These are phyloP conservation scores for Nicotiana undulata DNA, from an alignment of 257 asterid genomes.

Conservation along the genomic window DNA sequence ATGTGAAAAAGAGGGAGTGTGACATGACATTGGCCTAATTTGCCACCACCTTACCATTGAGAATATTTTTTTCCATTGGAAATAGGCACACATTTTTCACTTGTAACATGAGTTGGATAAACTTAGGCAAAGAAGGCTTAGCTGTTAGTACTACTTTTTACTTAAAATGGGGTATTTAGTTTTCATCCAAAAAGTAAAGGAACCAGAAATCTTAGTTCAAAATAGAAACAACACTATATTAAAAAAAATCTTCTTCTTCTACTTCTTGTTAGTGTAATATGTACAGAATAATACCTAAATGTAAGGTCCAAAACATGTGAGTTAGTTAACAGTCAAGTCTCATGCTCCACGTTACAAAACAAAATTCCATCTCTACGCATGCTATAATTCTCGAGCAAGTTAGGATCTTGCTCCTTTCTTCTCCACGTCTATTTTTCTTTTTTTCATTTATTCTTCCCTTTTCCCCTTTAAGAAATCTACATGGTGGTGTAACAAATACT, in stretches of 20 bases:
- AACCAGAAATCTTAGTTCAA: neutral
- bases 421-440: neutral
- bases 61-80: constrained; percentile 10
- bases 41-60: constrained; percentile 15
- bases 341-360: constrained; percentile 16
- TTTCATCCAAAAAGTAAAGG: constrained; percentile 3
- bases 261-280: neutral
- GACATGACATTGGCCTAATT: constrained; percentile 55
- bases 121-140: neutral
- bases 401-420: constrained; percentile 2
- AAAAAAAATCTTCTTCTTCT: neutral
- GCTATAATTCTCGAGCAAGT: constrained; percentile 2
- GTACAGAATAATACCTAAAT: constrained; percentile 3
- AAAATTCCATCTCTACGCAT: constrained; percentile 28
- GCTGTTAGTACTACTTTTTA: neutral
- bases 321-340: constrained; percentile 57
- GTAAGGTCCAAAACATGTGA: constrained; percentile 44
- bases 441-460: neutral
- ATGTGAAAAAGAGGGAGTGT: constrained; percentile 22
- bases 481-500: neutral
- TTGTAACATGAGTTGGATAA: constrained; percentile 17
- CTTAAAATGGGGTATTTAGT: neutral
- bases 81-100: constrained; percentile 21
- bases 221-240: constrained; percentile 8
- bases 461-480: neutral